A percentile compares a stretch with the other conserved stretches of the same genome.
phyloP scores from a whole-genome alignment of 306 rosid species.

The Glycine latifolia region DNA sequence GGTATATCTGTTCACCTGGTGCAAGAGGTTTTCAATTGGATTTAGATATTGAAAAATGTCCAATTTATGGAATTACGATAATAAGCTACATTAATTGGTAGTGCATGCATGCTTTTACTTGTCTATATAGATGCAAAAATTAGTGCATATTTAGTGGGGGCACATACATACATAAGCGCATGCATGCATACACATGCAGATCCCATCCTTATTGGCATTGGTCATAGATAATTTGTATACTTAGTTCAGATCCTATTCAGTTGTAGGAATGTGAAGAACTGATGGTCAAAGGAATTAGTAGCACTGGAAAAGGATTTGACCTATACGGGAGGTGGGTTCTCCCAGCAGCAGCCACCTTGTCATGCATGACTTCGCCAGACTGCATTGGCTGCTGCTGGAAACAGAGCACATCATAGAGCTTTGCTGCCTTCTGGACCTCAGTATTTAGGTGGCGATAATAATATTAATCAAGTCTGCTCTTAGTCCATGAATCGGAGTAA shows the following conservation, averaged over 20 bases:
- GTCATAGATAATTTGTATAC: conserved; percentile 20
- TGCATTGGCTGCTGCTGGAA: conserved; percentile 67
- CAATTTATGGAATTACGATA: background rate
- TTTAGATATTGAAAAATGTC: background rate
- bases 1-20: background rate
- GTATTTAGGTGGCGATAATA: conserved; percentile 61
- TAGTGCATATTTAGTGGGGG: no score
- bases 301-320: conserved; percentile 64
- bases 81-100: conserved; percentile 19
- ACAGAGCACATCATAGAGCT: conserved; percentile 56
- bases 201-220: background rate
- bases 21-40: conserved; percentile 7
- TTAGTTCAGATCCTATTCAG: conserved; percentile 22
- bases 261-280: conserved; percentile 69
- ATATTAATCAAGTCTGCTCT: conserved; percentile 54
- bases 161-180: background rate
- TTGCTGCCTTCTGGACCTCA: conserved; percentile 64
- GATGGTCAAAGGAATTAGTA: conserved; percentile 60
- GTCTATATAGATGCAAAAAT: background rate
- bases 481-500: conserved; percentile 47
- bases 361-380: conserved; percentile 51
- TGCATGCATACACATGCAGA: background rate
- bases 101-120: background rate
- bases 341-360: conserved; percentile 48
- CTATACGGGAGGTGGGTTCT: conserved; percentile 60